Evolutionary conservation across 306 rosid genomes (phyloP).

Genomic region (Begonia masoniana): DNA sequence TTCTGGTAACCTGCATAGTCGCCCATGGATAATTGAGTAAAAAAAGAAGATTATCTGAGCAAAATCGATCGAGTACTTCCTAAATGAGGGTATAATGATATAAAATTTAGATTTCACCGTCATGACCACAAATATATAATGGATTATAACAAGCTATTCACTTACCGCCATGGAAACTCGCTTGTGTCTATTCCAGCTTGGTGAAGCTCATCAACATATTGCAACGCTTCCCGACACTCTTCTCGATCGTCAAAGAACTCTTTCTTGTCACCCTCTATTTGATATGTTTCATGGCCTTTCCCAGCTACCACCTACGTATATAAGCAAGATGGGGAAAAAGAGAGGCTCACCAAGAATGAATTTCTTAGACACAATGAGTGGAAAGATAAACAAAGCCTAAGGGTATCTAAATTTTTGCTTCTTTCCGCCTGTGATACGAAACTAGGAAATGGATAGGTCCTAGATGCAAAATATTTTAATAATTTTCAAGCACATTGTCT

Average conservation of each 20-base stretch:
- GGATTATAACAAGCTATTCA: neutral
- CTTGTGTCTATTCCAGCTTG: slow-evolving; percentile 95
- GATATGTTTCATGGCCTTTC: slow-evolving; percentile 81
- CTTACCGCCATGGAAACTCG: slow-evolving; percentile 97
- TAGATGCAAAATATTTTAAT: no score
- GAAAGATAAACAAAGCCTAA: no score
- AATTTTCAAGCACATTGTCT: no score
- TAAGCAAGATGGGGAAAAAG: neutral
- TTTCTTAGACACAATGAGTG: no score
- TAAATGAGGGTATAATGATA: no score
- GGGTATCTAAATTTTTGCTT: no score
- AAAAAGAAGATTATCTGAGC: slow-evolving; percentile 10
- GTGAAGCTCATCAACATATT: slow-evolving; percentile 90
- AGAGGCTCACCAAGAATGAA: no score
- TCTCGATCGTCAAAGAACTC: slow-evolving; percentile 85
- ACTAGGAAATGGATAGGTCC: no score
- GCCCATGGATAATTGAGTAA: slow-evolving; percentile 11
- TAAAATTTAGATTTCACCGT: neutral
- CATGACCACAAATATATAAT: neutral
- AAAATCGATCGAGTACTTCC: neutral
- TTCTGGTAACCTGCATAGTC: slow-evolving; percentile 67
- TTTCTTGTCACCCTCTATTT: slow-evolving; percentile 60
- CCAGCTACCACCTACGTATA: slow-evolving; percentile 79
- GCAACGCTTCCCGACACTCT: slow-evolving; percentile 96
- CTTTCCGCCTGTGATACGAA: no score